phyloP scores from a whole-genome alignment of 768 basidiomycete species.

The Sporobolomyces pararoseus region DNA sequence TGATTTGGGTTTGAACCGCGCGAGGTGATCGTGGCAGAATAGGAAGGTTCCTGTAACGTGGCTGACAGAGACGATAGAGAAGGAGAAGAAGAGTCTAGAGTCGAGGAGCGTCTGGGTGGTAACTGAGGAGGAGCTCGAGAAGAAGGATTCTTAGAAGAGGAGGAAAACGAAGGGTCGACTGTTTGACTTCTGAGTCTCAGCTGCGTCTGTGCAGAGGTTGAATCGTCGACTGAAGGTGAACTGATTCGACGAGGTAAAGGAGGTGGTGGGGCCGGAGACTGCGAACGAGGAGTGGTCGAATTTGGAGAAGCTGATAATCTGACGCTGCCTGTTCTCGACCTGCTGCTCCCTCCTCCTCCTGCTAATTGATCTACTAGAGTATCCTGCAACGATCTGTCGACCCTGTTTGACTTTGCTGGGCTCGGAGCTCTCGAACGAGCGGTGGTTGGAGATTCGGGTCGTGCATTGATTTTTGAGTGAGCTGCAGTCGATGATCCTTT shows the following conservation, averaged over 20 bases:
- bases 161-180: not conserved
- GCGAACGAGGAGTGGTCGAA: not conserved
- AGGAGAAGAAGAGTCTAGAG: constrained; percentile 7
- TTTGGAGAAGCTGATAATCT: not conserved
- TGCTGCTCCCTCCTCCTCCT: not conserved
- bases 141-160: not conserved
- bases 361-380: not conserved
- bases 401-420: not conserved
- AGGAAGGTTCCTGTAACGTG: not conserved
- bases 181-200: not conserved
- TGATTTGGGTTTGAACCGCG: not conserved
- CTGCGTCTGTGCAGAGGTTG: not conserved
- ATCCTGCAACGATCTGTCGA: not conserved
- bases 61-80: not conserved
- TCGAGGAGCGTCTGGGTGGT: constrained; percentile 18
- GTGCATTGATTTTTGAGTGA: not conserved
- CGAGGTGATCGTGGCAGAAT: constrained; percentile 2
- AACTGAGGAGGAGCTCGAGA: constrained; percentile 2
- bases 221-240: not conserved
- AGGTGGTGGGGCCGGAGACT: not conserved
- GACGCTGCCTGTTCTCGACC: not conserved
- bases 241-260: not conserved
- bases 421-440: not conserved
- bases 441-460: constrained; percentile 1
- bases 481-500: not conserved